A percentile compares a stretch with the other conserved stretches of the same genome.
phyloP scores from a whole-genome alignment of 228 moss, liverwort and hornwort genomes.

The Sphagnum fallax region DNA sequence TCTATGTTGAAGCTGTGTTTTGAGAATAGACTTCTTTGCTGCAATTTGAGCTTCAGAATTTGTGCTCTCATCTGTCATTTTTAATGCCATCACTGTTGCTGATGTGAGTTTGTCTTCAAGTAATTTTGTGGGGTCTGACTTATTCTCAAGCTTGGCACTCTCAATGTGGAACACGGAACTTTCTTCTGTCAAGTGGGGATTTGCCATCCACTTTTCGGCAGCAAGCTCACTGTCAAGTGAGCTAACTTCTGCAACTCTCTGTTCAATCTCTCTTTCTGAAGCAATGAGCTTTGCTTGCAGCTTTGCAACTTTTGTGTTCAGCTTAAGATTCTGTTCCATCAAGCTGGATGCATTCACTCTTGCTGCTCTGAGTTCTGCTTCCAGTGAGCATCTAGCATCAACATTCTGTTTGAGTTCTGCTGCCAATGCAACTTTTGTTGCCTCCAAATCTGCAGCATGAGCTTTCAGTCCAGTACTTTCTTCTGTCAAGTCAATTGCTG shows the following conservation, averaged over 20 bases:
- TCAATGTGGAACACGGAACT: conserved; percentile 5
- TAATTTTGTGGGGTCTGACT: background rate
- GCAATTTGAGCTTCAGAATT: conserved; percentile 6
- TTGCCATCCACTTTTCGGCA: background rate
- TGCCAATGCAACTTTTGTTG: conserved; percentile 18
- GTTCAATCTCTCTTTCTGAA: conserved; percentile 4
- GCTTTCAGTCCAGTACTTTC: conserved; percentile 16
- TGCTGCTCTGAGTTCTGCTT: conserved; percentile 9
- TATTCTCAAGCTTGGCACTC: conserved; percentile 2
- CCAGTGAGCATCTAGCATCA: conserved; percentile 11
- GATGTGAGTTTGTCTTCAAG: conserved; percentile 8
- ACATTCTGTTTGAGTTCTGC: conserved; percentile 23
- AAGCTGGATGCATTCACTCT: conserved; percentile 13
- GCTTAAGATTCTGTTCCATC: conserved; percentile 7
- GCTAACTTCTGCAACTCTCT: conserved; percentile 3
- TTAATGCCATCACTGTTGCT: background rate
- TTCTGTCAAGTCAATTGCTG: conserved; percentile 13
- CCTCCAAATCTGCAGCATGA: conserved; percentile 12
- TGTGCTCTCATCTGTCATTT: conserved; percentile 7
- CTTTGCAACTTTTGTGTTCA: conserved; percentile 15
- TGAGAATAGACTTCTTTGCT: conserved; percentile 17
- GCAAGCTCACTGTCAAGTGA: too few relatives aligned
- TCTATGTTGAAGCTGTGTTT: conserved; percentile 23
- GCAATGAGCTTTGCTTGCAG: conserved; percentile 17
- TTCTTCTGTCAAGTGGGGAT: conserved; percentile 2